Evolutionary conservation across 192 early-diverging fungal species (phyloP).

Genomic region (Obelidium mucronatum): DNA sequence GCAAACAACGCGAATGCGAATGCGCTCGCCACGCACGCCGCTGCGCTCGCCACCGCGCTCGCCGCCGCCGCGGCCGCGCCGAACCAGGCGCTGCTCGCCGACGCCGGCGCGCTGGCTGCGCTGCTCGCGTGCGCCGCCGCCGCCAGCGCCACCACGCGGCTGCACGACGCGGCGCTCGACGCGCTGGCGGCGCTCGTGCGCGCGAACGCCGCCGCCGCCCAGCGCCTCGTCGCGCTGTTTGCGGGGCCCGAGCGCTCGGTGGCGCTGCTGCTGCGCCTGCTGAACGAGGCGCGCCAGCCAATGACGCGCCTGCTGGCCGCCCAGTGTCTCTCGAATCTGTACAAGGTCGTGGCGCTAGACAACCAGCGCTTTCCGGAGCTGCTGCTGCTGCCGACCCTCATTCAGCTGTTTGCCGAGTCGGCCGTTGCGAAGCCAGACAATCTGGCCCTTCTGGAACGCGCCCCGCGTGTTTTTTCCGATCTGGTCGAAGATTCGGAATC

Average conservation of each 20-base stretch:
- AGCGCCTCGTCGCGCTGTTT: slow-evolving; percentile 50
- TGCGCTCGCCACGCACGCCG: slow-evolving; percentile 1
- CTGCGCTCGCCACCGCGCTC: too few species aligned
- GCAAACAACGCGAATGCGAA: too few species aligned
- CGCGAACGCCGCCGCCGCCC: slow-evolving; percentile 62
- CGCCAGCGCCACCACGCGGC: too few species aligned
- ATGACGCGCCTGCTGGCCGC: slow-evolving; percentile 74
- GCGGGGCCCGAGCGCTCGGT: slow-evolving; percentile 6
- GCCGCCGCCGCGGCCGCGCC: too few species aligned
- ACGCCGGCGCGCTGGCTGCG: slow-evolving; percentile 61
- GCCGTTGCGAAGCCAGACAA: slow-evolving; percentile 36
- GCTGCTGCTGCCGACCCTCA: slow-evolving; percentile 70
- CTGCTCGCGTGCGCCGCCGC: too few species aligned
- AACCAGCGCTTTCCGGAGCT: slow-evolving; percentile 58
- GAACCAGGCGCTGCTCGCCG: slow-evolving; percentile 66
- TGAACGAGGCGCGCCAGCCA: slow-evolving; percentile 65
- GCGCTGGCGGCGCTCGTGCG: slow-evolving; percentile 73
- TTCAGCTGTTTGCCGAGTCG: slow-evolving; percentile 70
- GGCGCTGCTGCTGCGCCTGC: slow-evolving; percentile 64
- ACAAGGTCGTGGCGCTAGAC: slow-evolving; percentile 65
- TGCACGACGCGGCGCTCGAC: slow-evolving; percentile 82
- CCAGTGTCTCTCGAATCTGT: slow-evolving; percentile 72
- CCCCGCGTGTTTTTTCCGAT: slow-evolving; percentile 72
- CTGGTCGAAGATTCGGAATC: slow-evolving; percentile 74
- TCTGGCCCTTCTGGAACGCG: slow-evolving; percentile 64